Base-by-base conservation (phyloP, 192 early-diverging fungal species). In the Funneliformis mosseae region DNA sequence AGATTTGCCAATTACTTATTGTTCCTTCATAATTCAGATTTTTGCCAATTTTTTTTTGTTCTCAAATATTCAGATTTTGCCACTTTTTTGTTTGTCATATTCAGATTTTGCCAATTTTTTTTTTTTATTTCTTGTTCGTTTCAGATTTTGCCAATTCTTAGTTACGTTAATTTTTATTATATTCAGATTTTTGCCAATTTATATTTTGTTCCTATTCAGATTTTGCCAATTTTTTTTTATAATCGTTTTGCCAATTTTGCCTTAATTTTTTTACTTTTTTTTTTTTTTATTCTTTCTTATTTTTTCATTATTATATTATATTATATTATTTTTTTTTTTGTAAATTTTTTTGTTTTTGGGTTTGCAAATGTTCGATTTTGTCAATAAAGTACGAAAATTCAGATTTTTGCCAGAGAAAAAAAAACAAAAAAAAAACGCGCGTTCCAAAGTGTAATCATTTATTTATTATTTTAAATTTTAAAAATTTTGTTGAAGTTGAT, bases 121-220 rank as follows among this genome's bases (percentile, higher is more conserved):
- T 45, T 45, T 55, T 55, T 55, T 16, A 0, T 55, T 55, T 18
- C 16, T 16, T 45, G 43, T 45, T 55, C 48, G 48, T 38, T 67
- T 67, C 66, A 70, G 39, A 70, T 70, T 70, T 70, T 70, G 68
- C 68, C 68, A 70, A 41, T 39, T 70, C 39, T 70, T 70, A 41
- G 14, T 70, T 67, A 18, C 33, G 12, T 33, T 69, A 33, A 2
- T 33, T 33, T 33, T 33, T 33, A 33, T 33, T 70, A 41, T 39
- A 39, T 70, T 70, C 11, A 41, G 18, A 42, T 41, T 70, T 55
- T 45, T 55, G 48, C 48, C 48, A 55, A 55, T 55, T 55, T 55
- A 18, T 16, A 18, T 55, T 18, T 14, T 55, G 14, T 16, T 55
- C 12, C 18, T 70, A 64, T 64, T 64, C 68, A 70, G 68, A 70